A percentile compares a stretch with the other conserved stretches of the same genome.
Evolutionary conservation across 2,329 filamentous ascomycete species (phyloP).

Genomic region (Sphaerostilbella broomeana): DNA sequence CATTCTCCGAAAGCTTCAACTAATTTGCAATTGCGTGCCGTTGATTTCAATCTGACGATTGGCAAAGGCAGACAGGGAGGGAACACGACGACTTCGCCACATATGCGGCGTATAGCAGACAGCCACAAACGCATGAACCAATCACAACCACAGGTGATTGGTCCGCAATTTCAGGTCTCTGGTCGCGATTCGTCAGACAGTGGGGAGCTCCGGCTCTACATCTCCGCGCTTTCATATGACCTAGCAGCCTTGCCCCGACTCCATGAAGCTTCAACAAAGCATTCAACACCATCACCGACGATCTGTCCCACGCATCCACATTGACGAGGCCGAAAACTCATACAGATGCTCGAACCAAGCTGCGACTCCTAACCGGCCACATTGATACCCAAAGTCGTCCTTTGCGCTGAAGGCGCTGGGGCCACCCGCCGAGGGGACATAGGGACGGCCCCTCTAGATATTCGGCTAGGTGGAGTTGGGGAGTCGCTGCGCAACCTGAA

Average conservation of each 20-base stretch:
- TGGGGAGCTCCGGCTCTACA: constrained; percentile 8
- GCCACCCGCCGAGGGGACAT: not conserved
- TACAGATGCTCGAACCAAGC: not conserved
- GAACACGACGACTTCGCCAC: not conserved
- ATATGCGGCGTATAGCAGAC: not conserved
- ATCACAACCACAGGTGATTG: too few relatives aligned
- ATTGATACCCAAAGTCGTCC: not conserved
- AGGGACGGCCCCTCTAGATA: not conserved
- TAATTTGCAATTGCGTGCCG: too few relatives aligned
- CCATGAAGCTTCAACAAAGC: not conserved
- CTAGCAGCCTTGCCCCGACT: constrained; percentile 6
- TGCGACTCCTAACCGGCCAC: not conserved
- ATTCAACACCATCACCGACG: too few relatives aligned
- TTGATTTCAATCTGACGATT: too few relatives aligned
- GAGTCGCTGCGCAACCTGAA: constrained; percentile 11
- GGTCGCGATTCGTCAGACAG: constrained; percentile 7
- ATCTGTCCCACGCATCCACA: too few relatives aligned
- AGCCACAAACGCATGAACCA: too few relatives aligned
- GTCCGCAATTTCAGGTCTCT: too few relatives aligned
- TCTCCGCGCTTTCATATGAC: constrained; percentile 4
- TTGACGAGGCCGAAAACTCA: not conserved
- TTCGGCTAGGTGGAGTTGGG: not conserved
- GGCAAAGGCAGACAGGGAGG: too few relatives aligned
- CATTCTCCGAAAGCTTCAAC: too few relatives aligned
- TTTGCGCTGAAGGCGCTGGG: constrained; percentile 6